A percentile compares a stretch with the other conserved stretches of the same genome.
phyloP scores from a whole-genome alignment of 306 rosid genomes.

The Inga oerstediana region DNA sequence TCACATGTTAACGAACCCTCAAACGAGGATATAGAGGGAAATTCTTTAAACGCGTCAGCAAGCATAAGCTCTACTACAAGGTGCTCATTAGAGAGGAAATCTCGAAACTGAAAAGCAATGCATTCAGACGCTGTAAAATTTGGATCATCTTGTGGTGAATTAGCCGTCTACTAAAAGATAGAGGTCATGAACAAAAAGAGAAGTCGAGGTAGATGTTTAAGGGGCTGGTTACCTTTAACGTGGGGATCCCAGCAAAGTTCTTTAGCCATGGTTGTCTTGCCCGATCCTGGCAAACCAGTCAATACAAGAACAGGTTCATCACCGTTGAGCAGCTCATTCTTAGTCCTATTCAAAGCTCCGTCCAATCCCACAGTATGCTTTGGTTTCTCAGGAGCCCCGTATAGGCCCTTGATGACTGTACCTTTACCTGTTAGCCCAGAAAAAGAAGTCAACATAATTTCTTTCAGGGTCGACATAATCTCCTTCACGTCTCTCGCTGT shows the following conservation, averaged over 20 bases:
- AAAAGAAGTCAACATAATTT: slow-evolving; percentile 3
- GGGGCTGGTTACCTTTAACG: slow-evolving; percentile 42
- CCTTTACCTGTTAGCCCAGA: slow-evolving; percentile 2
- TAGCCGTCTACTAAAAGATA: background rate
- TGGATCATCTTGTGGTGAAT: background rate
- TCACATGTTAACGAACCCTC: background rate
- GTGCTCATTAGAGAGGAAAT: background rate
- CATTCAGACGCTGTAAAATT: background rate
- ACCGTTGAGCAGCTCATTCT: slow-evolving; percentile 40
- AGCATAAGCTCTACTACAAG: background rate
- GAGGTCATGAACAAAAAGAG: background rate
- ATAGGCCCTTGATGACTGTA: background rate
- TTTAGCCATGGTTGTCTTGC: slow-evolving; percentile 62
- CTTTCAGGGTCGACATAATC: background rate
- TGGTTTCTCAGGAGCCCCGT: slow-evolving; percentile 45
- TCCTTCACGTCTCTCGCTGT: slow-evolving; percentile 16
- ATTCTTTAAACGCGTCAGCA: background rate
- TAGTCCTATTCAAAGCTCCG: slow-evolving; percentile 38
- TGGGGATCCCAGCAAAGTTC: slow-evolving; percentile 51
- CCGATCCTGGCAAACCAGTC: slow-evolving; percentile 63
- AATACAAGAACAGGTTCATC: slow-evolving; percentile 38
- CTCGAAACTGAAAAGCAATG: background rate
- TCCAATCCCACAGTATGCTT: slow-evolving; percentile 48
- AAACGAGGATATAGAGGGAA: background rate
- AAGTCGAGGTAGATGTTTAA: background rate